Evolutionary conservation across 2,329 filamentous ascomycete species (phyloP), one percentile per base, ranked within the genome.

Genomic region (Hypoxylon sp.): DNA sequence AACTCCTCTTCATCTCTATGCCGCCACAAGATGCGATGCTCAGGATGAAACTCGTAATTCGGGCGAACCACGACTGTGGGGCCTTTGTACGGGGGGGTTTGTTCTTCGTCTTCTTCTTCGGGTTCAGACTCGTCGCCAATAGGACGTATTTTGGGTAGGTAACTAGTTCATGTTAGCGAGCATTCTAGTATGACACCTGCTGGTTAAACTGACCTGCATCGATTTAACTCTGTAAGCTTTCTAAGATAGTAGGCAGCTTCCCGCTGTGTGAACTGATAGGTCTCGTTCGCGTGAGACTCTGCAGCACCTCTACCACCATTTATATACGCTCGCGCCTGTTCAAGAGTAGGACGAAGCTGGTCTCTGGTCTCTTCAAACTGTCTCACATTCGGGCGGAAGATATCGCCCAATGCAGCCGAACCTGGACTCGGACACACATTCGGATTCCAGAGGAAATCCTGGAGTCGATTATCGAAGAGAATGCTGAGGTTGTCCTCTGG

Each of bases 11-110:
- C 47, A n/a, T 21, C 8, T 19, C 15, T 7, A 50, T 78, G 72
- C 19, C 76, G 75, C 77, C 77, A 79, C 13, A 54, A 56, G 10
- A 79, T 66, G 37, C 76, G 75, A 37, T 78, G 69, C 63, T 79
- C 77, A 1, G 77, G 76, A 42, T 75, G 75, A 11, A 75, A 32
- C 4, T 60, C 64, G 53, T 75, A 76, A 3, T 15, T 29, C 15
- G 73, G 74, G 11, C 72, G 69, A 29, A 11, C 59, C 37, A 78
- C 37, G 32, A 6, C 1, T 24, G 32, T 50, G 11, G 17, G 39
- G 7, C 17, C 47, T 21, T 46, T 17, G 32, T 2, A 17, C 3
- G 17, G 7, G 8, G 10, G 19, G 6, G 24, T 11, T 35, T 39
- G 3, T 32, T 39, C 7, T 32, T 48, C 39, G 8, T 55, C 35